phyloP scores from a whole-genome alignment of 371 early-diverging fungal genomes.

The Rhizopus delemar region DNA sequence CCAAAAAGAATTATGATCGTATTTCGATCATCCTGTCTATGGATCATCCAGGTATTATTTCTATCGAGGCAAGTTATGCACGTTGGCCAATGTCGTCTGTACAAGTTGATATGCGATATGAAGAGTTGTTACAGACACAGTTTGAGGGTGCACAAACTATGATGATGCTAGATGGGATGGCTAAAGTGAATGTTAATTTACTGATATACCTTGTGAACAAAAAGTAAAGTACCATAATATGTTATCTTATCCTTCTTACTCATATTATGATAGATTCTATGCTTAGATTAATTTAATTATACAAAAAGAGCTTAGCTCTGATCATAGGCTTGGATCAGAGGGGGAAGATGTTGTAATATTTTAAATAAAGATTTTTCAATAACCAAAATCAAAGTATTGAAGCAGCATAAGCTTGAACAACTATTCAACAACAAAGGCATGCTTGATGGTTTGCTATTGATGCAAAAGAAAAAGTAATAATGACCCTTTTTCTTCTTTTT shows the following conservation, averaged over 20 bases:
- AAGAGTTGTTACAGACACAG: slow-evolving; percentile 91
- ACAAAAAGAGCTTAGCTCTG: not conserved
- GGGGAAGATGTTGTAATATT: too few species aligned
- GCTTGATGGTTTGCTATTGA: too few species aligned
- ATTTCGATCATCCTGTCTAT: slow-evolving; percentile 90
- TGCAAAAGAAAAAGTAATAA: not conserved
- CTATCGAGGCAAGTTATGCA: slow-evolving; percentile 78
- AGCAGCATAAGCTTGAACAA: too few species aligned
- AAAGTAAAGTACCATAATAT: slow-evolving; percentile 60
- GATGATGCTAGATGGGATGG: slow-evolving; percentile 86
- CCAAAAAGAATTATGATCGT: slow-evolving; percentile 83
- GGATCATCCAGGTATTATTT: slow-evolving; percentile 88
- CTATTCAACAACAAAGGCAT: too few species aligned
- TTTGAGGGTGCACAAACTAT: slow-evolving; percentile 89
- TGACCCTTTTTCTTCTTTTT: not conserved
- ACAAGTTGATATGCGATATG: slow-evolving; percentile 82
- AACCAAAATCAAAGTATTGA: too few species aligned
- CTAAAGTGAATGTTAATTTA: slow-evolving; percentile 94
- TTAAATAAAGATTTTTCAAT: too few species aligned
- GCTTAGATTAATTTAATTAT: not conserved
- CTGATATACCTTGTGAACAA: slow-evolving; percentile 95
- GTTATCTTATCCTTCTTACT: not conserved
- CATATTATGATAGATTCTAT: not conserved
- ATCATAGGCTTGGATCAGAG: too few species aligned
- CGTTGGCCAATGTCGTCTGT: slow-evolving; percentile 77